These are phyloP conservation scores for Phoenix roebelenii DNA, from an alignment of 176 grass and related monocot species.

Conservation along the genomic window DNA sequence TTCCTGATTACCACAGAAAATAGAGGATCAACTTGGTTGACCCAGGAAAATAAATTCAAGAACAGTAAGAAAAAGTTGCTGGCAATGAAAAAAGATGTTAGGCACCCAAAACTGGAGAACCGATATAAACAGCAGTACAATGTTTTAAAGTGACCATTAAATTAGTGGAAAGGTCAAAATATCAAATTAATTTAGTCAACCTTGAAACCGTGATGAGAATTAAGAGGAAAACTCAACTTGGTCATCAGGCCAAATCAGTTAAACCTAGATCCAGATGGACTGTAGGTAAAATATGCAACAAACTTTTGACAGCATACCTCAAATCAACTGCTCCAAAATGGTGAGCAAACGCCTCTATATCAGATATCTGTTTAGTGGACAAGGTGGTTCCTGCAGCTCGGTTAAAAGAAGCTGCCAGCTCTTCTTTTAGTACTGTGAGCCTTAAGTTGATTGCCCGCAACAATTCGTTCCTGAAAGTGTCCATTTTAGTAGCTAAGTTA, in stretches of 20 bases:
- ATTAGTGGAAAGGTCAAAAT: too few species aligned
- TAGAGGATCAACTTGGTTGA: conserved; percentile 17
- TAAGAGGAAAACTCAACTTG: too few species aligned
- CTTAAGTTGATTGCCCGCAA: conserved; percentile 84
- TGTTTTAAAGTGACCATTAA: too few species aligned
- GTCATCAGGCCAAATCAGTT: too few species aligned
- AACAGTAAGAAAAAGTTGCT: neutral
- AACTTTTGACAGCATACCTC: conserved; percentile 40
- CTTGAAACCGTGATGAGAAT: too few species aligned
- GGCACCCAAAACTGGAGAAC: too few species aligned
- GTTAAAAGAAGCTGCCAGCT: conserved; percentile 47
- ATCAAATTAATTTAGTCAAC: too few species aligned
- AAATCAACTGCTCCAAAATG: conserved; percentile 78
- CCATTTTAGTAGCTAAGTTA: conserved; percentile 19
- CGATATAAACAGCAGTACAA: too few species aligned
- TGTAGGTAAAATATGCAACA: neutral
- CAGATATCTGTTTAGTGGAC: conserved; percentile 45
- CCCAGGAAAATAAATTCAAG: neutral
- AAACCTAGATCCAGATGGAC: too few species aligned
- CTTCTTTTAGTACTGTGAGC: conserved; percentile 70
- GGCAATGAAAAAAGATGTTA: too few species aligned
- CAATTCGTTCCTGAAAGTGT: conserved; percentile 72
- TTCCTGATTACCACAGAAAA: conserved; percentile 41
- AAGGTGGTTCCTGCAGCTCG: conserved; percentile 45
- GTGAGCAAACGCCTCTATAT: conserved; percentile 61